Base-by-base conservation (phyloP, 192 early-diverging fungal genomes). In the Coemansia aciculifera region DNA sequence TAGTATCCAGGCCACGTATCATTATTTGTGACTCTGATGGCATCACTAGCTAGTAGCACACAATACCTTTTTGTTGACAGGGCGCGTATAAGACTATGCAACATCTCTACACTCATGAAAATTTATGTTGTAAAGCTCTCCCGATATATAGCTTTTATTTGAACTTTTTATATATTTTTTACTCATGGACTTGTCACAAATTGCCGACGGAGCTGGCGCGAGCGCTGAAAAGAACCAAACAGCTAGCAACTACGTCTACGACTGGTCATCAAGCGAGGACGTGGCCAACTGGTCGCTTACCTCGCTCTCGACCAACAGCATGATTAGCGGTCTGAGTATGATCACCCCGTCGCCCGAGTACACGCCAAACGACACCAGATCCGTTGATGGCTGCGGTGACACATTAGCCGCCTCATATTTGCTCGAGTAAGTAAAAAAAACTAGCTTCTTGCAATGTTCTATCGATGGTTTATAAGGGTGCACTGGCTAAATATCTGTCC, bases 191-290 rank as follows among this genome's bases (percentile, higher is more conserved):
- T 13, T 54, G 9, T 2, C 21, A 29, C 51, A 54, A 29, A 54
- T 13, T 3, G 12, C 13, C 3, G 51, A 54, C 51, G 51, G 51
- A 48, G 31, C 27, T 34, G 31, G 52, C 19, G 56, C 31, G 34
- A 59, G 32, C 34, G 29, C 56, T 34, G 32, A 59, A 34, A 59
- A 36, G 32, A 32, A 32, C 56, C 27, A 59, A n/a, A 7, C 29
- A 0, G 17, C 56, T 31, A 36, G 29, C 31, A 36, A 17, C 34
- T 59, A 59, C 34, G 5, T 59, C 32, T 67, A 62, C 39, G 72
- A 73, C 66, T 73, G 66, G 72, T 67, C 72, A 8, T 40, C 60
- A 7, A 64, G 72, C 29, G 72, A 67, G 13, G 66, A 63, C 27
- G 62, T 67, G 32, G 66, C 72, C 15, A 40, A 63, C 65, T 73